Conservation (phyloP, 148 eudicot species). For the Fagopyrum esculentum region DNA sequence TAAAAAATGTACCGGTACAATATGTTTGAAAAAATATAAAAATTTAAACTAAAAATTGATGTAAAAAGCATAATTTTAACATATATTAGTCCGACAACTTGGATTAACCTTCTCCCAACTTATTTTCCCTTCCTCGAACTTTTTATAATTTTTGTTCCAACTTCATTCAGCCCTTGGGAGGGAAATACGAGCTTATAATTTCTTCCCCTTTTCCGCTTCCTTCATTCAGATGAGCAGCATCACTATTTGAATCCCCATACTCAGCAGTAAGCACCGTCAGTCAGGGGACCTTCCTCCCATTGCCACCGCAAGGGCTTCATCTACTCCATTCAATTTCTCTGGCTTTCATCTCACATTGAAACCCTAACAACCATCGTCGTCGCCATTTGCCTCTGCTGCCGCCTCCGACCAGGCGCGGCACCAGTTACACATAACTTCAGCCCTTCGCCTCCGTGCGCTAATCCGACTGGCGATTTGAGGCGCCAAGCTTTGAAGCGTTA, state of each 20-base stretch:
- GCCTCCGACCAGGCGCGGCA: neutral
- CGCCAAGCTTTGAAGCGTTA: neutral
- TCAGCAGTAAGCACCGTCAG: neutral
- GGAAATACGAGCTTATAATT: neutral
- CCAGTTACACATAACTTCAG: neutral
- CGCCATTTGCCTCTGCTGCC: constrained; percentile 1
- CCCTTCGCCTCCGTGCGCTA: neutral
- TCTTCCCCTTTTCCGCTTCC: neutral
- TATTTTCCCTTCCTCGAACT: no score
- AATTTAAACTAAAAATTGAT: no score
- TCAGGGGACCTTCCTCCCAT: neutral
- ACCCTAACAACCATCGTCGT: neutral
- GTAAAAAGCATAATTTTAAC: no score
- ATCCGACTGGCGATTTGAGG: neutral
- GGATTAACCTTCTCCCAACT: no score
- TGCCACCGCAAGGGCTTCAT: neutral
- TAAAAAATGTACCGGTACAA: no score
- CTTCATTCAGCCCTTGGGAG: no score
- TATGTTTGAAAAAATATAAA: no score
- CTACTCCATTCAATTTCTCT: neutral
- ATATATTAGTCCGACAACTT: no score
- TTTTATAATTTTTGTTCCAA: no score
- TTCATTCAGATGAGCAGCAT: neutral
- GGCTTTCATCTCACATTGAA: neutral
- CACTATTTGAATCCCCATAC: neutral